Percentiles rank a stretch among this genome's conserved stretches.
These are phyloP conservation scores for Pseudogymnoascus sp. DNA, from an alignment of 2,329 filamentous ascomycete genomes.

Conservation along the genomic window DNA sequence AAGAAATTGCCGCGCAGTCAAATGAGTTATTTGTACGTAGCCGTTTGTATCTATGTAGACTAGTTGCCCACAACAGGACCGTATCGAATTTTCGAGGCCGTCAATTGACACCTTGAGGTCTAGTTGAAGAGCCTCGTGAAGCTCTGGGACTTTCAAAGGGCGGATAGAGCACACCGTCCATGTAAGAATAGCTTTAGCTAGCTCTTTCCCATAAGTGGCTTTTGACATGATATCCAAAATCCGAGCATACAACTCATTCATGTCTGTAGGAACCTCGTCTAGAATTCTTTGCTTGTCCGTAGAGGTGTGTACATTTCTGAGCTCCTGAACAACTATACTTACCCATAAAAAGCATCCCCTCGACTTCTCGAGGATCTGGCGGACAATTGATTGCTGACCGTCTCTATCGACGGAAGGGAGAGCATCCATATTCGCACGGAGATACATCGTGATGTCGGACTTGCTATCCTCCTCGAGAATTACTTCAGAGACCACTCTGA, in stretches of 20 bases:
- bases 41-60: not conserved
- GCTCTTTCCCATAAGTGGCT: conserved; percentile 19
- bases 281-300: conserved; percentile 25
- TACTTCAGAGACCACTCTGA: not conserved
- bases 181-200: not conserved
- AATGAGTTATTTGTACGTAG: not conserved
- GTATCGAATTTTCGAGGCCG: not conserved
- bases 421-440: not conserved
- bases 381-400: not conserved
- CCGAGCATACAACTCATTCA: conserved; percentile 21
- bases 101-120: not conserved
- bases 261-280: conserved; percentile 27
- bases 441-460: not conserved
- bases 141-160: not conserved
- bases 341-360: not conserved
- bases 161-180: not conserved
- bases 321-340: not conserved
- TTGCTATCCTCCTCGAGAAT: not conserved
- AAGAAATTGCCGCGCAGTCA: not conserved
- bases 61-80: not conserved
- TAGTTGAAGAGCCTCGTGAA: not conserved
- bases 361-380: not conserved
- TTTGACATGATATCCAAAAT: conserved; percentile 14
- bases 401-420: not conserved
- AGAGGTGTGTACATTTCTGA: not conserved